Conservation (phyloP, 106 monocot genomes). For the Cymbidium sinense region DNA sequence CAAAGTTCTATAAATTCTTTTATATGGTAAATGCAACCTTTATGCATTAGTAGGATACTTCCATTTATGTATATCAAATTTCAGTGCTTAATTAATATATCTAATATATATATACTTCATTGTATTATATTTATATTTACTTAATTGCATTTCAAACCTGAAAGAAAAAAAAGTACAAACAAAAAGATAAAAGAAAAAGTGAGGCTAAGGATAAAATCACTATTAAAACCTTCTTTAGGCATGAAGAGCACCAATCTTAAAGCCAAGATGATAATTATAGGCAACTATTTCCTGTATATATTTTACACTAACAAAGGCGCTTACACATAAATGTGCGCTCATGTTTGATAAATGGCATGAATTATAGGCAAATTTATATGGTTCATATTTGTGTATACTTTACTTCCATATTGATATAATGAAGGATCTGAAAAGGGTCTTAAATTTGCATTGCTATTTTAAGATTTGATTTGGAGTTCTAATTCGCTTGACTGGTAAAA, state of each 20-base stretch:
- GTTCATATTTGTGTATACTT: not conserved
- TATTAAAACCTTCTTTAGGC: not conserved
- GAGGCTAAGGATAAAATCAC: not conserved
- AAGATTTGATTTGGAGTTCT: not conserved
- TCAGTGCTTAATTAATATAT: not conserved
- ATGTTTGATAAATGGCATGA: not conserved
- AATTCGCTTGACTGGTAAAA: too few relatives aligned
- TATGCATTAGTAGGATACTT: not conserved
- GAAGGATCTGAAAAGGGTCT: not conserved
- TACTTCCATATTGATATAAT: not conserved
- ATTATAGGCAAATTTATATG: not conserved
- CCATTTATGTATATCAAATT: not conserved
- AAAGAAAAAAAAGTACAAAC: not conserved
- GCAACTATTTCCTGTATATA: not conserved
- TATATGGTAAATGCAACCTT: not conserved
- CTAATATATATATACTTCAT: not conserved
- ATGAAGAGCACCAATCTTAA: not conserved
- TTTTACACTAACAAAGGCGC: not conserved
- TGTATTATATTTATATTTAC: not conserved
- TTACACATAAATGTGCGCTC: not conserved
- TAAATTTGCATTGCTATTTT: not conserved
- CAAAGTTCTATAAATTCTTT: not conserved
- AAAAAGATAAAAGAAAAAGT: not conserved
- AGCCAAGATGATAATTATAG: not conserved
- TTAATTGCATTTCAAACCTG: not conserved